Evolutionary conservation across 2,329 filamentous ascomycete species (phyloP), one percentile per base, ranked within the genome.

Genomic region (Diatrype stigma): DNA sequence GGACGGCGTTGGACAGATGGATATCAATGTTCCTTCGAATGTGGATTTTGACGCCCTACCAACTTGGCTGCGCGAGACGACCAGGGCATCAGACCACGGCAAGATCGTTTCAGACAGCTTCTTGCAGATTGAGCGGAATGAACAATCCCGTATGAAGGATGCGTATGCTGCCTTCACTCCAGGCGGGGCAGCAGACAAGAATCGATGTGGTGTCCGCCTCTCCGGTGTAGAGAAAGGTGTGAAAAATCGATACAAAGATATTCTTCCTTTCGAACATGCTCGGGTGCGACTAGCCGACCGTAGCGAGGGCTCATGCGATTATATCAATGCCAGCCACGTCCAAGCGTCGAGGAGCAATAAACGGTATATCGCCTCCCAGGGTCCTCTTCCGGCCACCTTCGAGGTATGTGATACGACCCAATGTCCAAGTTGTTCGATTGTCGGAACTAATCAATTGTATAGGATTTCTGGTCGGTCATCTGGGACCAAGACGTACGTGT

Each of bases 201-300:
- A 59, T 10, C 58, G 58, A 1, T 53, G 54, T 59, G 58, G 70
- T 21, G 81, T 95, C 7, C 87, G 90, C 60, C 84, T 99, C 47
- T 94, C 89, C 0, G 94, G 94, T 7, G 88, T 99, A 28, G 94
- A 99, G 63, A 94, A 96, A 68, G 94, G 94, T 7, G 84, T 79
- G 17, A 97, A 97, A 74, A 99, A 99, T 62, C 83, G 94, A 8
- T 99, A 99, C 74, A 97, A 96, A 73, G 95, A 96, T 60, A 96
- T 97, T 50, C 86, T 96, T 71, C 94, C 94, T 0, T 99, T 95
- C 66, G 93, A 97, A 64, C 94, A 99, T 69, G 86, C 90, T 2
- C 79, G 94, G 52, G 94, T 99, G 49, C 90, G 83, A 58, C 71
- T 99, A 45, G 79, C 88, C 57, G 82, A 83, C 40, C 82, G 86